Base-by-base conservation (phyloP, 2,329 filamentous ascomycete genomes). In the Thielaviopsis ethacetica region DNA sequence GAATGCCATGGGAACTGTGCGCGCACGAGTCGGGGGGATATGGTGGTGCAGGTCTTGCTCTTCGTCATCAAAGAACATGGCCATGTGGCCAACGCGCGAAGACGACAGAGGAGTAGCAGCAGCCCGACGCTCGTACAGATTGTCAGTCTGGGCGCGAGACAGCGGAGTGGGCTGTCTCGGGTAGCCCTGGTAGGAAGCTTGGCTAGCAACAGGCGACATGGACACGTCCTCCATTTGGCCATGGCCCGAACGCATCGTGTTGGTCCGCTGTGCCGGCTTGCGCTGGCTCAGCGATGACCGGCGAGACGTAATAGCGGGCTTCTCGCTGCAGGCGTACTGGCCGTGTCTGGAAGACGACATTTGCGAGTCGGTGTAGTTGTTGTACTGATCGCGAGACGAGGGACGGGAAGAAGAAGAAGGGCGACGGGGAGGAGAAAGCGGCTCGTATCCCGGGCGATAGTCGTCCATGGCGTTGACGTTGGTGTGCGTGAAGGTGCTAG, bases 401-500 rank as follows among this genome's bases (percentile, higher is more conserved):
- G 57, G 13, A 7, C 24, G 30, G 7, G 55, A 53, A 41, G 34
- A 22, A 34, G 59, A 34, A 17, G 56, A 44, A 21, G n/a, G n/a
- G n/a, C 22, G 59, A 5, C 55, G 21, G 21, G 52, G 58, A 17
- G 58, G 56, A n/a, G 59, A 61, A 44, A 61, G 54, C 6, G 59
- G 53, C 30, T 54, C 56, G n/a, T 58, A 58, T 24, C 13, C 27
- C 50, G 38, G 9, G 9, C 41, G 41, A 17, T 47, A 47, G 9
- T 47, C 17, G 17, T 47, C 41, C 41, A 47, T 47, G 17, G 17
- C 17, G 5, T 47, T 4, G 49, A 27, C 55, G 15, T 56, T 47
- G 57, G 12, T 51, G 17, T 21, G 38, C 24, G 15, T 17, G 24
- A 44, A 41, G 47, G 10, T 13, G 47, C 2, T n/a, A 19, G 34